These are phyloP conservation scores for Paramecium pentaurelia DNA, from an alignment of 73 alveolate species.

Conservation along the genomic window DNA sequence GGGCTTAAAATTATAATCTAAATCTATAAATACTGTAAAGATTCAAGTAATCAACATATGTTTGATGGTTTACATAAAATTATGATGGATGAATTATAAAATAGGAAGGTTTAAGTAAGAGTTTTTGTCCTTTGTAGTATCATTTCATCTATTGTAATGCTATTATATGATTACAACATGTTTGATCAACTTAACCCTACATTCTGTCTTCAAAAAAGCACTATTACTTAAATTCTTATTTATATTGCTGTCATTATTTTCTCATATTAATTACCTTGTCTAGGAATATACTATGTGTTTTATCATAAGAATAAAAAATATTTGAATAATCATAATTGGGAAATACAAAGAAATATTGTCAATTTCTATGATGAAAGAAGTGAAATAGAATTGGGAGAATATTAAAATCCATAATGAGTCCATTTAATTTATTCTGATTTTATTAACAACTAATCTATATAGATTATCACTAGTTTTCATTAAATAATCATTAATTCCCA, in stretches of 20 bases:
- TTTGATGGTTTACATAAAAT: conserved; percentile 11
- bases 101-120: neutral
- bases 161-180: neutral
- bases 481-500: neutral
- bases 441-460: neutral
- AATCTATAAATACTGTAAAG: neutral
- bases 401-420: neutral
- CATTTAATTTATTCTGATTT: neutral
- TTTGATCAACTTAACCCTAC: neutral
- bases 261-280: neutral
- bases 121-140: neutral
- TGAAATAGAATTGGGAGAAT: neutral
- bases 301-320: conserved; percentile 25
- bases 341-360: neutral
- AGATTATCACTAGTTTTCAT: neutral
- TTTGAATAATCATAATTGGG: neutral
- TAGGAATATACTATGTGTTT: conserved; percentile 10
- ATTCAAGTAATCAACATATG: neutral
- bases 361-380: conserved; percentile 43
- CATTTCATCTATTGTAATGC: neutral
- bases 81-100: conserved; percentile 1
- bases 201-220: neutral
- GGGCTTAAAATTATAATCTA: neutral
- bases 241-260: neutral
- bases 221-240: neutral